phyloP scores from a whole-genome alignment of 2,329 filamentous ascomycete species.

The Madurella mycetomatis region DNA sequence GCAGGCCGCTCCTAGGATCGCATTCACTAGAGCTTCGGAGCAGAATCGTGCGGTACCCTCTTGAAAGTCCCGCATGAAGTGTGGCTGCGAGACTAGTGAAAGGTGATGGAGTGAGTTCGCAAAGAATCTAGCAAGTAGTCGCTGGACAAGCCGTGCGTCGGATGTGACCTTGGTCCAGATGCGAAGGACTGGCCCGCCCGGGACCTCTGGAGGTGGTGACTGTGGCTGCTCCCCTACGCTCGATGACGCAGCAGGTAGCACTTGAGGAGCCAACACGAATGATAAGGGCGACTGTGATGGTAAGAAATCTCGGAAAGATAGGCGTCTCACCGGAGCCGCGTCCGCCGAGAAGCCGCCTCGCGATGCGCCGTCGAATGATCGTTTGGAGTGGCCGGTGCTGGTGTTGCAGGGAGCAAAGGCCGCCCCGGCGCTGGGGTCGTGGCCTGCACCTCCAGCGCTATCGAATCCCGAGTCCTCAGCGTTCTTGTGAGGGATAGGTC shows the following conservation, averaged over 20 bases:
- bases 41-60: constrained; percentile 21
- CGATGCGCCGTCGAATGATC: no score
- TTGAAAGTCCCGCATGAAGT: constrained; percentile 21
- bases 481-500: no score
- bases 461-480: no score
- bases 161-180: constrained; percentile 23
- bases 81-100: constrained; percentile 17
- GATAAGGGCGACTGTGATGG: not conserved
- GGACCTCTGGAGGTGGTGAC: not conserved
- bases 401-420: no score
- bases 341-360: no score
- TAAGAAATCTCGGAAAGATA: not conserved
- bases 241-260: not conserved
- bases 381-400: no score
- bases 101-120: constrained; percentile 15
- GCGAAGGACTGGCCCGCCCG: constrained; percentile 6
- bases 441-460: no score
- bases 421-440: no score
- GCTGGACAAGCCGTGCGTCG: constrained; percentile 19
- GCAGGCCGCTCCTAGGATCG: constrained; percentile 23
- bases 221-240: not conserved
- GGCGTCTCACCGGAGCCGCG: no score
- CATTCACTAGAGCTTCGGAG: constrained; percentile 23
- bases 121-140: constrained; percentile 20
- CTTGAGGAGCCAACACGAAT: not conserved